A percentile compares a stretch with the other conserved stretches of the same genome.
Evolutionary conservation across 441 rosid genomes (phyloP).

Genomic region (Mallotus repandus): DNA sequence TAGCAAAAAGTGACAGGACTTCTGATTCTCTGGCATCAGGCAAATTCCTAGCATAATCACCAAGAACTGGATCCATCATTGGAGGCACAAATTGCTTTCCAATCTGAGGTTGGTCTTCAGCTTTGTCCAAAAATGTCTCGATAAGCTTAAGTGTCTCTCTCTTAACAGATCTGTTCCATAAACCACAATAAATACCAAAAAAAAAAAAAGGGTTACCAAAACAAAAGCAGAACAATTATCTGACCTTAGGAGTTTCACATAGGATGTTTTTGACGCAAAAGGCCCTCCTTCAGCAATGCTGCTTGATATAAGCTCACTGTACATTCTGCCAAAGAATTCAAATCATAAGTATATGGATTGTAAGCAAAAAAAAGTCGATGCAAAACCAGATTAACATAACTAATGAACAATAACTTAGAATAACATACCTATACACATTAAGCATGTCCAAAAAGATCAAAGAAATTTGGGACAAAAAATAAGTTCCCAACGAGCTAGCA

Average conservation of each 20-base stretch:
- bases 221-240: constrained; percentile 23
- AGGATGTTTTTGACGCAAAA: constrained; percentile 87
- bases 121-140: constrained; percentile 99
- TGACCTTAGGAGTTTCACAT: constrained; percentile 91
- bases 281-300: constrained; percentile 97
- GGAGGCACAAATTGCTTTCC: constrained; percentile 99
- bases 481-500: constrained; percentile 92
- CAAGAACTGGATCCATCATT: constrained; percentile 99
- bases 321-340: constrained; percentile 67
- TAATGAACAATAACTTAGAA: neutral
- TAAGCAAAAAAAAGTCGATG: neutral
- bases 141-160: constrained; percentile 98
- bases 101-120: constrained; percentile 96
- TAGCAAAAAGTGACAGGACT: constrained; percentile 98
- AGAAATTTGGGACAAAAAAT: constrained; percentile 85
- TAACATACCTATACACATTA: constrained; percentile 85
- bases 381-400: neutral
- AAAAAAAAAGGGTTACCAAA: constrained; percentile 22
- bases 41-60: constrained; percentile 96
- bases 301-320: constrained; percentile 98
- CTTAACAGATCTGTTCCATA: constrained; percentile 82
- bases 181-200: constrained; percentile 16
- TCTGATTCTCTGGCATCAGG: constrained; percentile 99
- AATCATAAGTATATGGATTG: constrained; percentile 10
- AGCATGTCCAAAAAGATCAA: constrained; percentile 98